Conservation (phyloP, 2,329 filamentous ascomycete species). For the Diaporthe destruens region DNA sequence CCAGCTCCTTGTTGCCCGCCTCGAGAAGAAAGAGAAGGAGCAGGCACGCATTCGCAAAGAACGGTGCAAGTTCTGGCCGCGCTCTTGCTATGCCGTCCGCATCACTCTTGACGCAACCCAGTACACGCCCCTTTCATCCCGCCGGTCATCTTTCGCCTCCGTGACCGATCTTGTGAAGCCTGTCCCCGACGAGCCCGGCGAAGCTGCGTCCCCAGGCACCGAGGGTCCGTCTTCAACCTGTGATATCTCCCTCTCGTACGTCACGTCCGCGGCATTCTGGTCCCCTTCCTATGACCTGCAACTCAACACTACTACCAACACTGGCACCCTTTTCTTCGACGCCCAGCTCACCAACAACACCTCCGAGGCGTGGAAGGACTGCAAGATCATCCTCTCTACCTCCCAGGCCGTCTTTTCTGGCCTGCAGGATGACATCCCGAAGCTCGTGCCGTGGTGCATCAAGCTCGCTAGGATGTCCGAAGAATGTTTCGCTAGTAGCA, state of each 20-base stretch:
- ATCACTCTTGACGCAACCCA: conserved; percentile 63
- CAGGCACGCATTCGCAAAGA: conserved; percentile 59
- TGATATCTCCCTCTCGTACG: conserved; percentile 69
- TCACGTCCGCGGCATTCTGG: conserved; percentile 71
- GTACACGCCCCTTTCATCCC: conserved; percentile 60
- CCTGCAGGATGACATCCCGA: conserved; percentile 67
- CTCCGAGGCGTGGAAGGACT: conserved; percentile 73
- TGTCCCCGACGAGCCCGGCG: conserved; percentile 59
- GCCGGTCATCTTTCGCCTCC: conserved; percentile 64
- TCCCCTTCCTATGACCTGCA: conserved; percentile 71
- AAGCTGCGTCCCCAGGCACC: conserved; percentile 55
- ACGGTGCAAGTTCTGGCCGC: conserved; percentile 63
- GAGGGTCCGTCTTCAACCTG: conserved; percentile 48
- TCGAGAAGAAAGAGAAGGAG: conserved; percentile 56
- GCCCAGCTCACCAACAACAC: conserved; percentile 73
- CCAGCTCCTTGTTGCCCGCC: conserved; percentile 52
- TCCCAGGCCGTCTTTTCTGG: conserved; percentile 71
- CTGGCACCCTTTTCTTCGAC: conserved; percentile 70
- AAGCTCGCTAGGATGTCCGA: conserved; percentile 55
- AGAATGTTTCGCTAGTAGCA: conserved; percentile 39
- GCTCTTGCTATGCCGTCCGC: conserved; percentile 61
- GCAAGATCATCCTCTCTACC: conserved; percentile 72
- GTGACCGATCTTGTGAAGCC: conserved; percentile 65
- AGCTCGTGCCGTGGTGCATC: conserved; percentile 68
- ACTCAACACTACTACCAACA: conserved; percentile 67